Base-by-base conservation (phyloP, 331 rosid genomes). In the Erythrophleum ivorense region DNA sequence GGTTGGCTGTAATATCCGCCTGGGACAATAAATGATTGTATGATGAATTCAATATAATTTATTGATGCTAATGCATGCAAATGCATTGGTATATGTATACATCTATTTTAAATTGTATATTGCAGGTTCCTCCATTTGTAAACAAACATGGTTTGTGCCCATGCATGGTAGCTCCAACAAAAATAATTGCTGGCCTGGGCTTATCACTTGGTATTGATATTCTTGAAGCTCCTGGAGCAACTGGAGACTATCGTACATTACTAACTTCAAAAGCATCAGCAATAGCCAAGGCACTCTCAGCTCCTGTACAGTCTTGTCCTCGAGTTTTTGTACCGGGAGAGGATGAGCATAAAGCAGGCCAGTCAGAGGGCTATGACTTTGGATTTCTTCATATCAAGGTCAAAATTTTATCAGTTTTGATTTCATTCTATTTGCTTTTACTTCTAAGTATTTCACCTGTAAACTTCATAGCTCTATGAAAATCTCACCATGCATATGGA, bases 121-220 rank as follows among this genome's bases (percentile, higher is more conserved):
- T 78, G 70, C 85, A 96, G 99, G 99, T 96, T 82, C 92, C 97
- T 33, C 82, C 98, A 52, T 96, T 95, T 86, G 80, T 80, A 69
- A 65, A 89, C 52, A 93, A 88, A 81, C 99, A 96, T 73, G 98
- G 85, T 57, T 76, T 96, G 78, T 31, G 83, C 87, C 95, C 99
- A 79, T 93, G 99, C 90, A 93, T 93, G 99, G 99, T 96, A 36
- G 99, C 99, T 82, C 99, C 98, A 62, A 93, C 99, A 16, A 96
- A 95, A 86, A 93, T 96, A 82, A 96, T 96, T 36, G 98, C 99
- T 78, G 98, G 99, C 80, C 81, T 92, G 62, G 99, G 99, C 62
- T 86, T 96, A 85, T 96, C 99, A 57, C 97, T 95, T 43, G 97
- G 94, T 83, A 92, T 96, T 78, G 98, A 96, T 84, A 92, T 96